Evolutionary conservation across 352 stramenopile species (phyloP).

Genomic region (Phytophthora niederhauseri): DNA sequence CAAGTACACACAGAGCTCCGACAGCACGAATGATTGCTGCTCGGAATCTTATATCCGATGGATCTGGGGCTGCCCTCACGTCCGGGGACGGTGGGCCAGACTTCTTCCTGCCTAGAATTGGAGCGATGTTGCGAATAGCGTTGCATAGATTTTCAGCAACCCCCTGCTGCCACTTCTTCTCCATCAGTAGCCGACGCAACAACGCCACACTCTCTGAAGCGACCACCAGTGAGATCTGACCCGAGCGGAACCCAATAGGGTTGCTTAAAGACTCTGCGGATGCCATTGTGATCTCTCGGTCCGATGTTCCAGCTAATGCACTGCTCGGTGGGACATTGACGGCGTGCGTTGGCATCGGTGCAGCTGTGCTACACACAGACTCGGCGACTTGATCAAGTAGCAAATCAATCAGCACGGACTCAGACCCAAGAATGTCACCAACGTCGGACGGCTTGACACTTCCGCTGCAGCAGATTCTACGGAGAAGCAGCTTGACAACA

Average conservation of each 20-base stretch:
- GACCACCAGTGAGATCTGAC: constrained; percentile 77
- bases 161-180: constrained; percentile 62
- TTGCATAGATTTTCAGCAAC: constrained; percentile 72
- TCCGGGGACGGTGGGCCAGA: constrained; percentile 21
- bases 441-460: constrained; percentile 70
- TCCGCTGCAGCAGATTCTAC: constrained; percentile 73
- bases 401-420: constrained; percentile 84
- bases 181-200: constrained; percentile 69
- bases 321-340: constrained; percentile 48
- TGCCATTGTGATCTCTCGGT: constrained; percentile 29
- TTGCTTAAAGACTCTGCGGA: constrained; percentile 83
- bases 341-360: constrained; percentile 63
- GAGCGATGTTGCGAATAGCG: constrained; percentile 77
- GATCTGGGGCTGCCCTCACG: constrained; percentile 10
- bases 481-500: constrained; percentile 83
- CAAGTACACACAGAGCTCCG: constrained; percentile 81
- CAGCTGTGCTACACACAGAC: constrained; percentile 80
- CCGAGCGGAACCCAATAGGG: constrained; percentile 79
- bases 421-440: constrained; percentile 73
- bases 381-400: constrained; percentile 89
- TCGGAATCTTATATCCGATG: constrained; percentile 70
- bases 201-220: constrained; percentile 87
- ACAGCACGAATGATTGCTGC: constrained; percentile 82
- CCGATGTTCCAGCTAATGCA: constrained; percentile 19
- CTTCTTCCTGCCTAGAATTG: constrained; percentile 57